These are phyloP conservation scores for Fusarium heterosporum DNA, from an alignment of 2,329 filamentous ascomycete genomes.

Conservation along the genomic window DNA sequence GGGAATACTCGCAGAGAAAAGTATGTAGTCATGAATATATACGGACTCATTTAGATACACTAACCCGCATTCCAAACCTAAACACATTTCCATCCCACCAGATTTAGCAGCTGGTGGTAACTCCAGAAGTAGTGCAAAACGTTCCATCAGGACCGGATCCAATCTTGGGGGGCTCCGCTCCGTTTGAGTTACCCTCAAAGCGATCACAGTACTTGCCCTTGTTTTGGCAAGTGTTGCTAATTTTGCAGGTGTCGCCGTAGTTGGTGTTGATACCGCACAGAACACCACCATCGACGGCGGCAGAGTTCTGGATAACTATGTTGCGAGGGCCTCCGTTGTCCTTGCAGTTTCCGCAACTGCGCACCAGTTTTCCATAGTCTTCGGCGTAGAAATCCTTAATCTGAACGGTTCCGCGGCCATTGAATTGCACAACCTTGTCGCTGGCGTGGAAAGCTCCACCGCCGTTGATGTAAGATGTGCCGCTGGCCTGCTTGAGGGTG, in stretches of 20 bases:
- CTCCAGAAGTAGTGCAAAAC: conserved; percentile 32
- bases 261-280: conserved; percentile 47
- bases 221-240: conserved; percentile 39
- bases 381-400: conserved; percentile 53
- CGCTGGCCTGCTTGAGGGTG: conserved; percentile 55
- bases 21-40: conserved; percentile 6
- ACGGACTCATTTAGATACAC: not conserved
- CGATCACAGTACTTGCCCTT: conserved; percentile 40
- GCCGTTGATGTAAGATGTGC: conserved; percentile 55
- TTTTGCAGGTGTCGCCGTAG: conserved; percentile 45
- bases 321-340: conserved; percentile 39
- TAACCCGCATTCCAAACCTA: not conserved
- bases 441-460: conserved; percentile 36
- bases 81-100: conserved; percentile 6
- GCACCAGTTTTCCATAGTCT: conserved; percentile 59
- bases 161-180: conserved; percentile 42
- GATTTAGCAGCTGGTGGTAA: conserved; percentile 30
- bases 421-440: conserved; percentile 54
- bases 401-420: conserved; percentile 55
- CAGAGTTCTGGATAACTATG: conserved; percentile 36
- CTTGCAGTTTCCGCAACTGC: conserved; percentile 58
- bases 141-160: conserved; percentile 41
- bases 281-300: conserved; percentile 38
- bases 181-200: conserved; percentile 38
- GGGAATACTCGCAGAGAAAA: not conserved